Base-by-base conservation (phyloP, 371 early-diverging fungal species). In the Mucor sp. region DNA sequence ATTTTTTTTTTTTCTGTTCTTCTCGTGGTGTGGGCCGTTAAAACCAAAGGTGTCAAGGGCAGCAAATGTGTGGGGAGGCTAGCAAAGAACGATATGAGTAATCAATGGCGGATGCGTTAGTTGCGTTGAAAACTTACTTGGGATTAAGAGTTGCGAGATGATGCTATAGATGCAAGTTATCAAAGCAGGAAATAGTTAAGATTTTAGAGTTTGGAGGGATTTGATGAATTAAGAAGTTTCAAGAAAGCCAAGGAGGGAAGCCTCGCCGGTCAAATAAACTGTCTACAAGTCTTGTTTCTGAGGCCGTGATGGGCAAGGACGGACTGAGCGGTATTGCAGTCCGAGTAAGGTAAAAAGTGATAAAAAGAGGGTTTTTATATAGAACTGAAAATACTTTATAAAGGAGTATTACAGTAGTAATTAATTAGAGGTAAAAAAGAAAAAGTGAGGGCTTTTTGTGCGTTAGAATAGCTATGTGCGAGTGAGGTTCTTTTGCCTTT, bases 221-320 rank as follows among this genome's bases (percentile, higher is more conserved):
- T 63, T 57, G 67, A 68, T 55, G 57, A 43, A 50, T 32, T 37
- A 47, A 50, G 50, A 21, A 66, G 67, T 68, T 70, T 79, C 76
- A 78, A 73, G 80, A 75, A 75, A 84, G 87, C 88, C 88, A 88
- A 81, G 88, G 88, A 80, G 88, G 86, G 71, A 85, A 86, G 76
- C 88, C 87, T 71, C 83, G 77, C 80, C 82, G 85, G 83, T 86
- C 80, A 82, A 85, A 85, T 82, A 84, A 80, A 74, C 83, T 85
- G 71, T 79, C 72, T 66, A 80, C 77, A 73, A 85, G 85, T 81
- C 78, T 86, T 81, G 78, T 88, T 85, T 83, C 85, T 86, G 83
- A 81, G 80, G 86, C 78, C 88, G 88, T 88, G 86, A 85, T 88
- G 88, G 86, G 85, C 83, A 81, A 79, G 76, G 78, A 76, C 80